Evolutionary conservation across 1,284 basidiomycete genomes (phyloP), one percentile per base, ranked within the genome.

Genomic region (Marasmius tenuissimus): DNA sequence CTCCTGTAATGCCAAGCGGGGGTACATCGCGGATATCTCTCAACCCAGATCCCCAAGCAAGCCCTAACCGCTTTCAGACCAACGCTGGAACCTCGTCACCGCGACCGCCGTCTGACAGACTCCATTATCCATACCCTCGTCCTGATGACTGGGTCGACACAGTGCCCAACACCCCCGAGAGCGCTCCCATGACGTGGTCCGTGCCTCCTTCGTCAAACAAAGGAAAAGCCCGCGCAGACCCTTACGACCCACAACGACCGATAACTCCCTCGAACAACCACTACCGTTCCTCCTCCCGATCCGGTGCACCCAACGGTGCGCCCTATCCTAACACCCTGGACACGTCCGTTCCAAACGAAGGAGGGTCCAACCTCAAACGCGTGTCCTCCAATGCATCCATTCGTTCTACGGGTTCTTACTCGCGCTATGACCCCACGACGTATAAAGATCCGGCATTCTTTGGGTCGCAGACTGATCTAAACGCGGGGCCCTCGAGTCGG

Each of bases 391-490:
- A 66, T 55, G 58, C 68, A 34, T 76, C 76, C 34, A 59, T 75
- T 61, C 68, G 67, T 33, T 76, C 75, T 10, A 63, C 63, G 20
- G 66, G 65, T 1, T 75, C 74, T 1, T 77, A 74, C 58, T 66
- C 67, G 10, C 72, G 67, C 53, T 78, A 70, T 61, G 69, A 77
- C 55, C 70, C 72, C 2, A 34, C 65, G 11, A 70, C 60, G 5
- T 78, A 78, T 60, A 63, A 68, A 38, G 76, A 78, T 64, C 75
- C 75, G n/a, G 75, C 75, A 9, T 72, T 47, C 34, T 62, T 56
- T 34, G 34, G 35, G 3, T 14, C 38, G 33, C 52, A 59, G 40
- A 59, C 52, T 57, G 22, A 54, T 11, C 48, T 27, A 3, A 49
- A 49, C 27, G 18, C 42, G 18, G 3, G 14, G 4, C 42, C 12